A percentile compares a stretch with the other conserved stretches of the same genome.
Conservation (phyloP, 2,329 filamentous ascomycete genomes). For the Neofusicoccum cordaticola region DNA sequence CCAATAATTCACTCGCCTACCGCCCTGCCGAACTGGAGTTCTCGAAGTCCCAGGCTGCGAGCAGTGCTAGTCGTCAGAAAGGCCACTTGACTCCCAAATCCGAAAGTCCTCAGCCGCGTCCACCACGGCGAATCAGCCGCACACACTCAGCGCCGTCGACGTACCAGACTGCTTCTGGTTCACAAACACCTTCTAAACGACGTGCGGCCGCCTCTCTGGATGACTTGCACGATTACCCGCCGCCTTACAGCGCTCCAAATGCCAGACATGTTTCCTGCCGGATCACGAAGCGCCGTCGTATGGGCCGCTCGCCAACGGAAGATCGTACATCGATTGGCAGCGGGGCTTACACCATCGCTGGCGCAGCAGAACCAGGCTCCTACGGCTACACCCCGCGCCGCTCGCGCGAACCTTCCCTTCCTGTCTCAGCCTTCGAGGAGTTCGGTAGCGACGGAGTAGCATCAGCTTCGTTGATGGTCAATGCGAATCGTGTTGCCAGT, state of each 20-base stretch:
- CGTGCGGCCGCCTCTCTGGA: constrained; percentile 19
- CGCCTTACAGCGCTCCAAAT: background rate
- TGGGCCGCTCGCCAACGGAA: constrained; percentile 29
- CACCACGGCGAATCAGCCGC: constrained; percentile 27
- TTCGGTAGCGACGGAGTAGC: background rate
- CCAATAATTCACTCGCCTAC: constrained; percentile 2
- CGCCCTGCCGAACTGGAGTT: constrained; percentile 14
- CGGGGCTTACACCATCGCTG: constrained; percentile 19
- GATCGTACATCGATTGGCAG: constrained; percentile 30
- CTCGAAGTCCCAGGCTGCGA: constrained; percentile 17
- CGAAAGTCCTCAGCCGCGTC: constrained; percentile 26
- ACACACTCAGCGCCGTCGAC: constrained; percentile 29
- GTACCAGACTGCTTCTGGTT: background rate
- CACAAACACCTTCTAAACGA: constrained; percentile 24
- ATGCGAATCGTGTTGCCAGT: no score
- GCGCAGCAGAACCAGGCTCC: constrained; percentile 27
- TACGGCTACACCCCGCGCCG: constrained; percentile 41
- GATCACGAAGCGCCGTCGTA: constrained; percentile 49
- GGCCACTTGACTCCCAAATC: constrained; percentile 37
- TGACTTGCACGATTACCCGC: background rate
- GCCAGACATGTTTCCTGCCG: constrained; percentile 11
- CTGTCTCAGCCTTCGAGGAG: constrained; percentile 21
- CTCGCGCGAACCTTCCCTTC: constrained; percentile 45
- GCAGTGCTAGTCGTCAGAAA: constrained; percentile 29
- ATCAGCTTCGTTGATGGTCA: background rate